A percentile compares a stretch with the other conserved stretches of the same genome.
Evolutionary conservation across 2,329 filamentous ascomycete genomes (phyloP).

Genomic region (Colletotrichum sp.): DNA sequence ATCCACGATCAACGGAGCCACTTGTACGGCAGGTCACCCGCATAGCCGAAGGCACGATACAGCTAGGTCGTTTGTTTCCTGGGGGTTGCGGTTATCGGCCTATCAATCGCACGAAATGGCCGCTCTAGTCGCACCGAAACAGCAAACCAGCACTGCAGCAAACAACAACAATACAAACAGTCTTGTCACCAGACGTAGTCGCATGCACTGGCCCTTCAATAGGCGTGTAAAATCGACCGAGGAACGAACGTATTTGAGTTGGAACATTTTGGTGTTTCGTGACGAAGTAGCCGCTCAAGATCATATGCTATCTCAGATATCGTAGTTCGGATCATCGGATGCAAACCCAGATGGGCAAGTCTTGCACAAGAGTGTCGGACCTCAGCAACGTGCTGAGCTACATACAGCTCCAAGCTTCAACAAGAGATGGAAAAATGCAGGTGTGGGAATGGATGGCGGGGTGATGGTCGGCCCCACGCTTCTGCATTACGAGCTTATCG

Average conservation of each 20-base stretch:
- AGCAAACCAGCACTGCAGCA: not conserved
- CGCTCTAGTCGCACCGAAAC: conserved; percentile 3
- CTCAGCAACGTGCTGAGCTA: not conserved
- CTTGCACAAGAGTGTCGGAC: not conserved
- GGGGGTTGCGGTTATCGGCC: conserved; percentile 6
- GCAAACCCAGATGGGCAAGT: not conserved
- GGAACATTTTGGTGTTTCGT: not conserved
- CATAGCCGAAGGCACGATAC: conserved; percentile 3
- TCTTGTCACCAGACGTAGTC: not conserved
- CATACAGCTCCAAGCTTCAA: not conserved
- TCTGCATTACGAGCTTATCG: not conserved
- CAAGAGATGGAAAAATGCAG: not conserved
- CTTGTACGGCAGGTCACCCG: conserved; percentile 2
- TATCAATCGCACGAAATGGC: conserved; percentile 12
- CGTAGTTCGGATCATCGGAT: not conserved
- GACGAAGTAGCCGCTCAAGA: not conserved
- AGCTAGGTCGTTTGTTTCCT: not conserved
- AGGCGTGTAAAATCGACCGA: not conserved
- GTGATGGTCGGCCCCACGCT: not conserved
- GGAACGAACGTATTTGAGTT: not conserved
- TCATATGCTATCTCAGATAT: not conserved
- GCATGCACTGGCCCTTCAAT: not conserved
- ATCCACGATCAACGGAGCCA: not conserved
- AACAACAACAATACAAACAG: not conserved
- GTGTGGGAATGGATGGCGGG: not conserved